These are phyloP conservation scores for Fusarium aywerte DNA, from an alignment of 2,329 filamentous ascomycete species.

Conservation along the genomic window DNA sequence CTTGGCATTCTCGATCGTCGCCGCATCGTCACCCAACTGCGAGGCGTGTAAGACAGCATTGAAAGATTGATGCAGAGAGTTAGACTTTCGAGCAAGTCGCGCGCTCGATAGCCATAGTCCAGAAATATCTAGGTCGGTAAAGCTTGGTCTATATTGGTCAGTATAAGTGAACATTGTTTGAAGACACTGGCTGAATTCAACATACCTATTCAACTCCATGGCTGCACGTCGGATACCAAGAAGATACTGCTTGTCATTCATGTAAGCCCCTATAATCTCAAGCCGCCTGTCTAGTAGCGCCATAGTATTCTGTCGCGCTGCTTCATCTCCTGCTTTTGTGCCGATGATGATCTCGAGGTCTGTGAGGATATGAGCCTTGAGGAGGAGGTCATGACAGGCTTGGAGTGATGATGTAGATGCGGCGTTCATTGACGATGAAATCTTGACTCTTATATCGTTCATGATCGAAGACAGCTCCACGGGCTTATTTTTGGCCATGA, in stretches of 20 bases:
- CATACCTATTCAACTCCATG: slow-evolving; percentile 81
- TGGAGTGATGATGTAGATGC: slow-evolving; percentile 84
- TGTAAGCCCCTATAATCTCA: slow-evolving; percentile 88
- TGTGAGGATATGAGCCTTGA: slow-evolving; percentile 86
- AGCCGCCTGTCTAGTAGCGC: slow-evolving; percentile 74
- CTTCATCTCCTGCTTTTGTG: slow-evolving; percentile 56
- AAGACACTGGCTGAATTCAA: slow-evolving; percentile 13
- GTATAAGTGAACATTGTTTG: neutral
- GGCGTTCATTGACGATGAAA: slow-evolving; percentile 78
- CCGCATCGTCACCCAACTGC: slow-evolving; percentile 83
- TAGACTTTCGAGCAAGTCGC: slow-evolving; percentile 85
- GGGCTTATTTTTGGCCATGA: slow-evolving; percentile 65
- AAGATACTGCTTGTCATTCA: slow-evolving; percentile 92
- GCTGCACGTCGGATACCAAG: slow-evolving; percentile 85
- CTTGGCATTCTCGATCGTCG: slow-evolving; percentile 93
- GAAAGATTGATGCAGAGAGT: slow-evolving; percentile 87
- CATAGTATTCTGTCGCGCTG: slow-evolving; percentile 51
- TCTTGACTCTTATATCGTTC: slow-evolving; percentile 71
- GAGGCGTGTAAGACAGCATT: slow-evolving; percentile 92
- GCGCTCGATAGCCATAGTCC: slow-evolving; percentile 87
- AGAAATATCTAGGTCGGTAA: slow-evolving; percentile 79
- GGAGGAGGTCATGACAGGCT: slow-evolving; percentile 83
- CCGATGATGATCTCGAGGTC: slow-evolving; percentile 83
- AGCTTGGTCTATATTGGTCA: slow-evolving; percentile 60
- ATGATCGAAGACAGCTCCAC: slow-evolving; percentile 67